Evolutionary conservation across 2,329 filamentous ascomycete genomes (phyloP).

Genomic region (Neoascochyta sp.): DNA sequence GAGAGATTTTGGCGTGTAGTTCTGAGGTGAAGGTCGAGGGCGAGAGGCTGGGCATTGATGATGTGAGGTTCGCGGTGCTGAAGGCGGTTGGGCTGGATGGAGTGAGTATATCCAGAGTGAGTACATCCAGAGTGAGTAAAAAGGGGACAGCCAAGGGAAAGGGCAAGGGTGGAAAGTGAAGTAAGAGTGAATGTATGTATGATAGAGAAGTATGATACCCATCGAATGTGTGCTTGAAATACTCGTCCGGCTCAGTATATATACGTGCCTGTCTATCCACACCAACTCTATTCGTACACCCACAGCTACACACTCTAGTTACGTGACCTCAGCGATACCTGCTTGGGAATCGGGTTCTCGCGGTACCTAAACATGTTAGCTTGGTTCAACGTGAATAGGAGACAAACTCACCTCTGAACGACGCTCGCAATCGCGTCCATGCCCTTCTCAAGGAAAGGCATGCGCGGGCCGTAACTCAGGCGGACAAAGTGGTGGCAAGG

Average conservation of each 20-base stretch:
- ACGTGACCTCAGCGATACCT: constrained; percentile 8
- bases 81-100: constrained; percentile 45
- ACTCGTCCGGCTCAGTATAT: too few relatives aligned
- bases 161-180: too few relatives aligned
- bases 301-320: too few relatives aligned
- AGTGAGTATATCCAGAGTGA: too few relatives aligned
- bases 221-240: too few relatives aligned
- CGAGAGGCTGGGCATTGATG: constrained; percentile 56
- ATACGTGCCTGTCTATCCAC: too few relatives aligned
- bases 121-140: too few relatives aligned
- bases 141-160: too few relatives aligned
- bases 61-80: constrained; percentile 62
- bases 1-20: constrained; percentile 60
- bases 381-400: not conserved
- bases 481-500: constrained; percentile 68
- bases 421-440: constrained; percentile 41
- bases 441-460: constrained; percentile 41
- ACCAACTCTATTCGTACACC: too few relatives aligned
- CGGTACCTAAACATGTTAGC: constrained; percentile 5
- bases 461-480: constrained; percentile 40
- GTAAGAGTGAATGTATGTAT: too few relatives aligned
- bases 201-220: too few relatives aligned
- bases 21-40: constrained; percentile 48
- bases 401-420: constrained; percentile 37
- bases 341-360: constrained; percentile 7